Conservation (phyloP, 306 rosid species). For the Pyrus betulifolia region DNA sequence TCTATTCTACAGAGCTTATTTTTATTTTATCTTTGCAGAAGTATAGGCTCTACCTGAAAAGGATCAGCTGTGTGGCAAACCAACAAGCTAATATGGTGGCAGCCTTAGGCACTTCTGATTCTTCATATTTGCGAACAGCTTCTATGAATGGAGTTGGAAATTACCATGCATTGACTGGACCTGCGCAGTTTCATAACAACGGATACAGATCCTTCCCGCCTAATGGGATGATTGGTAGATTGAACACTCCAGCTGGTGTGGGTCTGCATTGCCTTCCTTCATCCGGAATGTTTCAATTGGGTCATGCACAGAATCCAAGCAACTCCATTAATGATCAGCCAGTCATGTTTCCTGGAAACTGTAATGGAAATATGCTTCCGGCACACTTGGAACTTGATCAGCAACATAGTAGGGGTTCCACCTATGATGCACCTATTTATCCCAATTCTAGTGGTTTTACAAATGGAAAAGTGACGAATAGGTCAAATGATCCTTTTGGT, state of each 20-base stretch:
- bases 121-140: conserved; percentile 64
- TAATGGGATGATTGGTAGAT: conserved; percentile 56
- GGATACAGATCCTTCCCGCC: conserved; percentile 59
- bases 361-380: conserved; percentile 36
- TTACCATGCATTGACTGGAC: conserved; percentile 40
- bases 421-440: conserved; percentile 36
- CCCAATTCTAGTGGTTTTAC: conserved; percentile 43
- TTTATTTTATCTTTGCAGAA: conserved; percentile 54
- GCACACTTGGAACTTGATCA: conserved; percentile 56
- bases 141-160: conserved; percentile 50
- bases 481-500: conserved; percentile 26
- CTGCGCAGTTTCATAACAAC: conserved; percentile 53
- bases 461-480: conserved; percentile 30
- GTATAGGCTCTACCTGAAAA: conserved; percentile 84
- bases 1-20: conserved; percentile 13
- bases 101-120: conserved; percentile 65
- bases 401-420: conserved; percentile 29
- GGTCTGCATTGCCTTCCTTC: conserved; percentile 58
- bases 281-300: conserved; percentile 52
- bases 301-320: conserved; percentile 45
- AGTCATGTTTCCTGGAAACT: conserved; percentile 39
- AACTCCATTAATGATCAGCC: conserved; percentile 38
- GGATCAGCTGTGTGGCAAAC: conserved; percentile 75
- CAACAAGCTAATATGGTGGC: conserved; percentile 92
- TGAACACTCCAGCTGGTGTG: conserved; percentile 63